Evolutionary conservation across 192 early-diverging fungal genomes (phyloP).

Genomic region (Thamnidium elegans): DNA sequence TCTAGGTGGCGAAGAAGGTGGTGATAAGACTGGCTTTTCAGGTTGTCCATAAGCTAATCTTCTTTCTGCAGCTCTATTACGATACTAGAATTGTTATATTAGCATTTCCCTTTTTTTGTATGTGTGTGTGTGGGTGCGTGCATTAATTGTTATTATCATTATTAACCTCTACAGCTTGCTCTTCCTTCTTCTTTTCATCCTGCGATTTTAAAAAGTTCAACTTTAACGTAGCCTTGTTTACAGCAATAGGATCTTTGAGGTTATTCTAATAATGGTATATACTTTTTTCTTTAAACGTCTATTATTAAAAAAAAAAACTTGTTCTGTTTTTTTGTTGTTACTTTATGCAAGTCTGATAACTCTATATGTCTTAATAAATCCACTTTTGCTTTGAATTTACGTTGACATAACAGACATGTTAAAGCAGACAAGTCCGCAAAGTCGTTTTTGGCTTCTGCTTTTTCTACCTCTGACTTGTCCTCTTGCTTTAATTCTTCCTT

Average conservation of each 20-base stretch:
- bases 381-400: slow-evolving; percentile 48
- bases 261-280: slow-evolving; percentile 4
- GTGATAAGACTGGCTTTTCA: slow-evolving; percentile 20
- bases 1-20: slow-evolving; percentile 4
- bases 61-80: slow-evolving; percentile 64
- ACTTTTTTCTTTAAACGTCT: background rate
- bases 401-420: slow-evolving; percentile 58
- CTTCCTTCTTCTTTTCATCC: background rate
- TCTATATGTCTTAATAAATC: slow-evolving; percentile 54
- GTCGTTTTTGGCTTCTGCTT: background rate
- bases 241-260: background rate
- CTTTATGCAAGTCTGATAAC: slow-evolving; percentile 60
- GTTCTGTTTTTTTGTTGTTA: slow-evolving; percentile 1
- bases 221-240: background rate
- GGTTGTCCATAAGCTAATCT: slow-evolving; percentile 59
- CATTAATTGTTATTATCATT: too few relatives aligned
- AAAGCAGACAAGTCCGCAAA: slow-evolving; percentile 3
- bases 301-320: background rate
- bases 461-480: background rate
- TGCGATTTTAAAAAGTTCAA: background rate
- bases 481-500: slow-evolving; percentile 17
- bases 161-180: slow-evolving; percentile 7
- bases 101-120: background rate
- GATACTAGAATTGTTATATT: slow-evolving; percentile 35
- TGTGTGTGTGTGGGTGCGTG: too few relatives aligned